Evolutionary conservation across 345 rosid genomes (phyloP), one percentile per base, ranked within the genome.

Genomic region (Sonneratia alba): DNA sequence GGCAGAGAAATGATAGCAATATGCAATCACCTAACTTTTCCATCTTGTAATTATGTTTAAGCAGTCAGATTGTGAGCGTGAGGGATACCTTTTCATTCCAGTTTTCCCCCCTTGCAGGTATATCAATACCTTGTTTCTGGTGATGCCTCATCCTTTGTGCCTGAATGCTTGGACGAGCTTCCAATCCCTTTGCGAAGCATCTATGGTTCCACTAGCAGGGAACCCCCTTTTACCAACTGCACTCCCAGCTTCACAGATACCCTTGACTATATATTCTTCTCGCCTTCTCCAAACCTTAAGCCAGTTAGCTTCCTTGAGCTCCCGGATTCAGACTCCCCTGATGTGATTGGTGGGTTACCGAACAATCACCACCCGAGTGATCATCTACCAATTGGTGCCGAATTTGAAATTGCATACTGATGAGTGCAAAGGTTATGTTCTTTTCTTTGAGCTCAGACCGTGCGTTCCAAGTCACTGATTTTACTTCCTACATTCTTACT

Each of bases 351-450:
- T 56, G 83, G 89, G 68, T 77, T 95, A 72, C 99, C 99, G 2
- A 95, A 95, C 82, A 56, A 80, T 71, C 75, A 79, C 79, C 96
- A 95, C 81, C 97, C 99, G 7, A 95, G 99, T 56, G 97, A 95
- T 77, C 99, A 95, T 85, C 75, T 95, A 72, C 99, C 97, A 0
- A 87, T 95, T 40, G 97, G 97, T 56, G 92, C 92, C 21, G 93
- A 88, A 78, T 92, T 92, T 78, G 88, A 86, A 82, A 77, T 95
- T 18, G 55, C 18, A 42, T 1, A 27, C 13, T 42, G 49, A 38
- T 36, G 7, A 8, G 4, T 9, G 38, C 19, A 3, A 27, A 18
- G 18, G 32, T 56, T 15, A 22, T 34, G 38, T 22, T 62, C 38
- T 4, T 62, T 62, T 9, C 66, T 32, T 62, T 62, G 66, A 62